Base-by-base conservation (phyloP, 2,329 filamentous ascomycete genomes). In the Fusarium chuoi region DNA sequence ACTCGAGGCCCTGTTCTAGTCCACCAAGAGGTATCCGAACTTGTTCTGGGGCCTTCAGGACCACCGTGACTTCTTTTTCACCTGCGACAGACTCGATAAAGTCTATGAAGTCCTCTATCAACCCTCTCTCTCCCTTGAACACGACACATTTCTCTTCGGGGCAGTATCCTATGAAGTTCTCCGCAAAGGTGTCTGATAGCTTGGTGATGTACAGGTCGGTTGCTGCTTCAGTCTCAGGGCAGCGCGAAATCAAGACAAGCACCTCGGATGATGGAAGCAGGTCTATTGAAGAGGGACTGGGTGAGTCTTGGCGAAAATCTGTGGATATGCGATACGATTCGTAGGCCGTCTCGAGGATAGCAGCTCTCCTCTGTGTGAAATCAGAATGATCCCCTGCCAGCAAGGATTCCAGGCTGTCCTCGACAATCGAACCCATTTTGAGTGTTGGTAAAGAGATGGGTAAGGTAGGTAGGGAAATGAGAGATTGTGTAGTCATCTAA, bases 101-200 rank as follows among this genome's bases (percentile, higher is more conserved):
- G 35, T 70, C 75, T 6, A 76, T 22, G n/a, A 78, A 78, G 17
- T 51, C 35, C 22, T 69, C 55, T 15, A 77, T 39, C 11, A 78
- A 58, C 10, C 73, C 65, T 13, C 44, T 26, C 24, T 78, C 72
- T 38, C 77, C 77, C 24, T 72, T 76, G 63, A 78, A 78, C 3
- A 73, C 70, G 8, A 77, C 39, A 15, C 75, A 78, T 9, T 62
- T 64, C 36, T 75, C 55, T 24, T 72, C 39, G 18, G 56, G 28
- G 33, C 48, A 62, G 56, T 70, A 78, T 6, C 74, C 75, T 70
- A 77, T 76, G 59, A 78, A 78, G 59, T 78, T 78, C 15, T 77
- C 62, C 18, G 63, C 69, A 9, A 38, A 36, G 5, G 61, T 22
- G 13, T 77, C 70, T 9, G 75, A 75, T 14, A 56, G 33, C 9